Conservation (phyloP, 2,329 filamentous ascomycete genomes). For the Raffaelea ambrosiae region DNA sequence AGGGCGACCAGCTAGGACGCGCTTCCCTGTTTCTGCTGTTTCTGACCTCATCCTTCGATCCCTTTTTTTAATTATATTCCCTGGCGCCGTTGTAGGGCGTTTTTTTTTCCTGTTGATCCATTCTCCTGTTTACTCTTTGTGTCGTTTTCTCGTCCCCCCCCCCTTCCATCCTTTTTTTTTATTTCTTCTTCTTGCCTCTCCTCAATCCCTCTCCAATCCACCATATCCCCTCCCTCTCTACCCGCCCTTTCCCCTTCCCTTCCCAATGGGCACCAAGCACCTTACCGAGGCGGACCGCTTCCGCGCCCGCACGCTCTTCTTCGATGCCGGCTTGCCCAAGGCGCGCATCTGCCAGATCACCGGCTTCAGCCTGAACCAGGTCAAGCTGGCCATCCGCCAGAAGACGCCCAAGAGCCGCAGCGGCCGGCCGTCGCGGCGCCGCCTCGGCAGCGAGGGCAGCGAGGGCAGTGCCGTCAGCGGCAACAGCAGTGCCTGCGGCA, state of each 20-base stretch:
- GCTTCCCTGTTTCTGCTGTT: background rate
- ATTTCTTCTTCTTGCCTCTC: background rate
- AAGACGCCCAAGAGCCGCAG: conserved; percentile 12
- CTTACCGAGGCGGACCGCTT: conserved; percentile 14
- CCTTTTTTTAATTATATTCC: background rate
- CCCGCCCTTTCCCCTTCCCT: background rate
- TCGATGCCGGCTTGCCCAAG: conserved; percentile 12
- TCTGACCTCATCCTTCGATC: background rate
- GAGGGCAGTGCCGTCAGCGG: background rate
- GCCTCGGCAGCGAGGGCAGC: background rate
- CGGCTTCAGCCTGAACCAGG: conserved; percentile 13
- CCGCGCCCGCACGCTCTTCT: conserved; percentile 12
- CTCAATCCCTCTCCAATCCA: background rate
- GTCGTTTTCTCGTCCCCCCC: background rate
- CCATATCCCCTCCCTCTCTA: background rate
- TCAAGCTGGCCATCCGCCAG: conserved; percentile 14
- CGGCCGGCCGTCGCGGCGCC: conserved; percentile 10
- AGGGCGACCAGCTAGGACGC: background rate
- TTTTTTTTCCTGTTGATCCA: background rate
- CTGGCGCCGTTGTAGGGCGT: background rate
- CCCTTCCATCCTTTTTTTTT: background rate
- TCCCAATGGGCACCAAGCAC: conserved; percentile 13
- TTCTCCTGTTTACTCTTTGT: background rate
- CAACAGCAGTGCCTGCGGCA: background rate
- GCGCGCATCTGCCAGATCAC: conserved; percentile 13